Conservation (phyloP, 208 protist genomes). For the Crithidia fasciculata region DNA sequence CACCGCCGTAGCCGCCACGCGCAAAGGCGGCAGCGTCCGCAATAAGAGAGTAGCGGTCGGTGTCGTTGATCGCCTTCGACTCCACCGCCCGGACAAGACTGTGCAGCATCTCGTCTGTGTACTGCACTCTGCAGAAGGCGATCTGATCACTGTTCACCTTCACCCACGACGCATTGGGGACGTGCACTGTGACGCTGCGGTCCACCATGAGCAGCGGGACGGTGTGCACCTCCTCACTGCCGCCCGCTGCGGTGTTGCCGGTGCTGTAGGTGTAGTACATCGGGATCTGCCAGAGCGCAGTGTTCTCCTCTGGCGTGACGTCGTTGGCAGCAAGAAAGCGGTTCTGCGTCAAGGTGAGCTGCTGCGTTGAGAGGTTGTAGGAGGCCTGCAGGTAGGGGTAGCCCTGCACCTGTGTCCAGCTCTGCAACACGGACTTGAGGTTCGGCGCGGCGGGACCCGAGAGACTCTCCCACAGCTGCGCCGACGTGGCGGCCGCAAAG, state of each 20-base stretch:
- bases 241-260: constrained; percentile 27
- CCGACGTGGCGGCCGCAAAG: constrained; percentile 75
- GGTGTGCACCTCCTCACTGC: constrained; percentile 1
- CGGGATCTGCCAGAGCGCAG: constrained; percentile 78
- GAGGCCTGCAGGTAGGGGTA: constrained; percentile 70
- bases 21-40: constrained; percentile 78
- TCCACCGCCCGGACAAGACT: constrained; percentile 45
- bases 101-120: constrained; percentile 54
- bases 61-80: constrained; percentile 45
- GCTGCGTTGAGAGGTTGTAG: background rate
- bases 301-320: constrained; percentile 39
- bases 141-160: constrained; percentile 78
- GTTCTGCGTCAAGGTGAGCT: constrained; percentile 41
- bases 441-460: constrained; percentile 62
- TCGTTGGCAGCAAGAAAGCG: constrained; percentile 56
- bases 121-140: constrained; percentile 81
- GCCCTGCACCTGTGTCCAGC: constrained; percentile 77
- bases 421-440: constrained; percentile 62
- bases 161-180: constrained; percentile 45
- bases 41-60: constrained; percentile 74
- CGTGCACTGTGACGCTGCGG: constrained; percentile 18
- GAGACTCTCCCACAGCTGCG: constrained; percentile 89
- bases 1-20: constrained; percentile 55
- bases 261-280: constrained; percentile 34
- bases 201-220: constrained; percentile 26